Percentiles rank a stretch among this genome's conserved stretches.
These are phyloP conservation scores for Endothia cerciana DNA, from an alignment of 2,329 filamentous ascomycete species.

Conservation along the genomic window DNA sequence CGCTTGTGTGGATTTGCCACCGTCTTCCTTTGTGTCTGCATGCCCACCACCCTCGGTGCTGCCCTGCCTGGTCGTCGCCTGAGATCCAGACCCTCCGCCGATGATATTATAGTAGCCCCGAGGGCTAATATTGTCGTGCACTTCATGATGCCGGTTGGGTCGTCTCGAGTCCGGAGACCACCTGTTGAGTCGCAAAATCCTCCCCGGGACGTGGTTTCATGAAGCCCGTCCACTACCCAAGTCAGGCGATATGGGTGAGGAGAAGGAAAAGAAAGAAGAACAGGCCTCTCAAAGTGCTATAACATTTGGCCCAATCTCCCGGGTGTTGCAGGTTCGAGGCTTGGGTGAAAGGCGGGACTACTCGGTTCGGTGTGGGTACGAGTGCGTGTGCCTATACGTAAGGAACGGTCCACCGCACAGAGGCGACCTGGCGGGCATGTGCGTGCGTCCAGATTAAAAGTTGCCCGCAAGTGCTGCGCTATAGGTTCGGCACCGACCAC, in stretches of 20 bases:
- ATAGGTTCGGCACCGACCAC: not conserved
- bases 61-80: conserved; percentile 37
- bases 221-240: not conserved
- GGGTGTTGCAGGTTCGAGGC: conserved; percentile 6
- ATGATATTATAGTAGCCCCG: conserved; percentile 36
- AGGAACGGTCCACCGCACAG: conserved; percentile 7
- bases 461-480: not conserved
- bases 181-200: not conserved
- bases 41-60: conserved; percentile 49
- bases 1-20: conserved; percentile 47
- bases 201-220: conserved; percentile 11
- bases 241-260: not conserved
- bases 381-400: conserved; percentile 29
- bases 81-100: conserved; percentile 36
- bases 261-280: not conserved
- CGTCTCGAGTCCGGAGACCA: not conserved
- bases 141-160: conserved; percentile 42
- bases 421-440: not conserved
- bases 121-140: conserved; percentile 36
- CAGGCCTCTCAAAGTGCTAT: conserved; percentile 2
- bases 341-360: conserved; percentile 14
- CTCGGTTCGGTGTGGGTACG: conserved; percentile 23
- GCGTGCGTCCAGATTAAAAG: not conserved
- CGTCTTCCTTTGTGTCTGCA: conserved; percentile 48
- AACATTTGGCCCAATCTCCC: conserved; percentile 17